Conservation (phyloP, 2,329 filamentous ascomycete genomes). For the Escovopsis sp. region DNA sequence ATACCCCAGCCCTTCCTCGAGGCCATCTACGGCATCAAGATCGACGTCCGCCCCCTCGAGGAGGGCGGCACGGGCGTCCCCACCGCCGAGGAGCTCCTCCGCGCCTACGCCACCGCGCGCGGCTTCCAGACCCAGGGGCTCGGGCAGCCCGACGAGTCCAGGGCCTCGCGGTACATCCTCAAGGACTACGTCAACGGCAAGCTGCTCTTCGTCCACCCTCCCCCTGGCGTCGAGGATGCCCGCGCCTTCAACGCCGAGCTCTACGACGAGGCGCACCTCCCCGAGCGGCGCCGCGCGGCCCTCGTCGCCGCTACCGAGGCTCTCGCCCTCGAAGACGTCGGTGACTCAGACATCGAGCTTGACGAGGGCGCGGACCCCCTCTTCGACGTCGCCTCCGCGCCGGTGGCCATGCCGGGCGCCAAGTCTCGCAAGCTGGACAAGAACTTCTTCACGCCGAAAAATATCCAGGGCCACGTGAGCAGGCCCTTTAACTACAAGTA, state of each 20-base stretch:
- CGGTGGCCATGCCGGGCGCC: constrained; percentile 40
- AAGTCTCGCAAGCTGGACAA: constrained; percentile 73
- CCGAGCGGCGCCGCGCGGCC: constrained; percentile 60
- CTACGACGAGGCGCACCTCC: constrained; percentile 71
- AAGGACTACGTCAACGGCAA: constrained; percentile 98
- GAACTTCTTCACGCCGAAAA: constrained; percentile 66
- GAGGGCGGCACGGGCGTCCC: constrained; percentile 85
- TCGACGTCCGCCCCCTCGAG: constrained; percentile 63
- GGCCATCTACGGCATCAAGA: constrained; percentile 85
- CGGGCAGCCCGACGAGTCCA: constrained; percentile 84
- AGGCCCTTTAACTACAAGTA: constrained; percentile 88
- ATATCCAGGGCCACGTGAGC: constrained; percentile 49
- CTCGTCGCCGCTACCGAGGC: constrained; percentile 37
- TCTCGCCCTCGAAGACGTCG: constrained; percentile 24
- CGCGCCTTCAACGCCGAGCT: constrained; percentile 76
- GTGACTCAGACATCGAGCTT: neutral
- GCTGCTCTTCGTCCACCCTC: constrained; percentile 80
- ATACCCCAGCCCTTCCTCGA: constrained; percentile 84
- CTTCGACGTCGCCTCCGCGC: constrained; percentile 24
- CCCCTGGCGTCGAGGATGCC: constrained; percentile 57
- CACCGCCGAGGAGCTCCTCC: constrained; percentile 71
- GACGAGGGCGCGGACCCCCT: constrained; percentile 26
- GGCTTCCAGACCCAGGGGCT: constrained; percentile 83
- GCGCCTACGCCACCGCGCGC: constrained; percentile 74
- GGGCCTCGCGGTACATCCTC: constrained; percentile 75